Percentiles rank a stretch among this genome's conserved stretches.
phyloP scores from a whole-genome alignment of 192 early-diverging fungal species.

The Backusella australiensis region DNA sequence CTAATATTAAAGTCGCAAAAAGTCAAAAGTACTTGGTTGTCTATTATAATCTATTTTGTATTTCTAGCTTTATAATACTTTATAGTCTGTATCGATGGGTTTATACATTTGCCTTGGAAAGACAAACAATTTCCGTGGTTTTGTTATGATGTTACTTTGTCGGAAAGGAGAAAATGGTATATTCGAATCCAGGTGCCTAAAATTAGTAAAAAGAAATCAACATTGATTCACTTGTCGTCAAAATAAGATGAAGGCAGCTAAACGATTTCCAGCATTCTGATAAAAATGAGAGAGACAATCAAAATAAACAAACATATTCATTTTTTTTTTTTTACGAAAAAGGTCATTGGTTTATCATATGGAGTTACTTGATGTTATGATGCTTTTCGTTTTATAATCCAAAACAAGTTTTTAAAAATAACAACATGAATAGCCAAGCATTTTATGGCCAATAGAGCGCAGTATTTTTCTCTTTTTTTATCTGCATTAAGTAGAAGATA shows the following conservation, averaged over 20 bases:
- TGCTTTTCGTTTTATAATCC: not conserved
- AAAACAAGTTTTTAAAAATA: not conserved
- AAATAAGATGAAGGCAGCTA: not conserved
- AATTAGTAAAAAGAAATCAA: not conserved
- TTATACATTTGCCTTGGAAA: not conserved
- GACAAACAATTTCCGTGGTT: not conserved
- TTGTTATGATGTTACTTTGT: not conserved
- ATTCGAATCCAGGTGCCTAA: not conserved
- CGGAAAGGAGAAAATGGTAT: not conserved
- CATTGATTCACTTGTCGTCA: not conserved
- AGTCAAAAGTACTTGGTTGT: not conserved
- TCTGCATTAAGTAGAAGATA: not conserved
- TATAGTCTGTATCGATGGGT: not conserved
- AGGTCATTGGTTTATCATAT: not conserved
- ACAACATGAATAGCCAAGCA: not conserved
- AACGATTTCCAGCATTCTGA: not conserved
- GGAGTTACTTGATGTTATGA: not conserved
- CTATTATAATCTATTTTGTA: not conserved
- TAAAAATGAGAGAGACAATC: not conserved
- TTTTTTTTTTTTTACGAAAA: not conserved
- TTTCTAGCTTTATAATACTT: not conserved
- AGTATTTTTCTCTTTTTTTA: not conserved
- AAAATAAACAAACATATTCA: not conserved
- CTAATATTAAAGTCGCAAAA: not conserved
- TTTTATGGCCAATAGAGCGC: not conserved